Percentiles rank a stretch among this genome's conserved stretches.
Conservation (phyloP, 1,284 basidiomycete genomes). For the Naganishia liquefaciens region DNA sequence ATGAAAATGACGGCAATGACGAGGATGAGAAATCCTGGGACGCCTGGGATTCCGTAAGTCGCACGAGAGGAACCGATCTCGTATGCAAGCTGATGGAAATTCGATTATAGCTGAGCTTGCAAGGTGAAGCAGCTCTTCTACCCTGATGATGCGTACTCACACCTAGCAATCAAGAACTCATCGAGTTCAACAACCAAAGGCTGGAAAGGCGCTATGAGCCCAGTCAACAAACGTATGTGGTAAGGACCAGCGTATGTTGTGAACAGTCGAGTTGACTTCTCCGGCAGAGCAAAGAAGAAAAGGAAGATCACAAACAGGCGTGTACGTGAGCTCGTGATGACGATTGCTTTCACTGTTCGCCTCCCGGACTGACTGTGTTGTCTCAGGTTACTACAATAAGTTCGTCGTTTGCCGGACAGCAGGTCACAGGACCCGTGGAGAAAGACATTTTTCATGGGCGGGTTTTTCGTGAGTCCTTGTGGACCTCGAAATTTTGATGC, state of each 20-base stretch:
- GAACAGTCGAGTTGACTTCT: background rate
- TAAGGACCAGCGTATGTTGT: no score
- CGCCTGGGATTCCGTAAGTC: conserved; percentile 51
- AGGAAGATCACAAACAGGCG: conserved; percentile 38
- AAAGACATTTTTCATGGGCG: conserved; percentile 69
- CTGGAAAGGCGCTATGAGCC: conserved; percentile 45
- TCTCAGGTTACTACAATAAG: conserved; percentile 17
- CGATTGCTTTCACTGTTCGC: background rate
- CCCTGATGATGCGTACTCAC: background rate
- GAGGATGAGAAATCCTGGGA: conserved; percentile 49
- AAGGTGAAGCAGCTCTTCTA: conserved; percentile 34
- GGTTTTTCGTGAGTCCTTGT: conserved; percentile 68
- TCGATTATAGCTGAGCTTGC: conserved; percentile 42
- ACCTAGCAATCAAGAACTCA: conserved; percentile 42
- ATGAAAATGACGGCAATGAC: conserved; percentile 42
- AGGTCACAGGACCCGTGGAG: conserved; percentile 63
- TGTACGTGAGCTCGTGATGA: conserved; percentile 23
- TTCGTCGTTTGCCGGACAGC: conserved; percentile 56
- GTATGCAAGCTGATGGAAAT: background rate
- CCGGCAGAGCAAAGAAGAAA: conserved; percentile 40
- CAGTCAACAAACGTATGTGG: conserved; percentile 10
- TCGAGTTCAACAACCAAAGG: conserved; percentile 40
- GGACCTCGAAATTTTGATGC: no score
- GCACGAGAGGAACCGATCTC: background rate
- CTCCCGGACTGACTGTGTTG: background rate